These are phyloP conservation scores for Pythium guiyangense DNA, from an alignment of 352 stramenopile genomes.

Conservation along the genomic window DNA sequence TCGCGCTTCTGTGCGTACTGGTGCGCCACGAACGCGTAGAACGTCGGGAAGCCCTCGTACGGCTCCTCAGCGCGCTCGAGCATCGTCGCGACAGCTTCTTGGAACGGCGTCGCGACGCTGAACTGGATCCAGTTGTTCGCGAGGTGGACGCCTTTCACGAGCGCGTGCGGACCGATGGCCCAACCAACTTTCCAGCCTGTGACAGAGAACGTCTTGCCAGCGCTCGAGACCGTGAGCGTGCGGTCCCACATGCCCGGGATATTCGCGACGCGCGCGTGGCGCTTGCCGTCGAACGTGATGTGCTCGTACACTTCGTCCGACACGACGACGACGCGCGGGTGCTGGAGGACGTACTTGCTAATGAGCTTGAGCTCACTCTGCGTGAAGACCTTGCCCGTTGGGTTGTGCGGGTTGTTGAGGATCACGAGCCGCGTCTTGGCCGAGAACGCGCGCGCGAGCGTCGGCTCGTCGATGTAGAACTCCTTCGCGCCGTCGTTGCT, in stretches of 20 bases:
- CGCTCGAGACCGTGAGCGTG: slow-evolving; percentile 87
- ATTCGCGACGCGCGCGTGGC: slow-evolving; percentile 65
- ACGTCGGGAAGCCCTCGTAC: slow-evolving; percentile 70
- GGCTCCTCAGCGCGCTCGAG: slow-evolving; percentile 57
- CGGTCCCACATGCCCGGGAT: slow-evolving; percentile 83
- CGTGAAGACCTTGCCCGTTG: slow-evolving; percentile 97
- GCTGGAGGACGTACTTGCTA: slow-evolving; percentile 74
- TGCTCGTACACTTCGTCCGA: slow-evolving; percentile 99
- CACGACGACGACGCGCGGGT: slow-evolving; percentile 91
- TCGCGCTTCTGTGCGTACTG: slow-evolving; percentile 77
- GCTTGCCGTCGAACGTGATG: slow-evolving; percentile 87
- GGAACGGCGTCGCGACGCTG: slow-evolving; percentile 82
- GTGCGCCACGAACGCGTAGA: slow-evolving; percentile 76
- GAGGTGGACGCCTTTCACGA: slow-evolving; percentile 72
- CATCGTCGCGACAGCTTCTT: slow-evolving; percentile 81
- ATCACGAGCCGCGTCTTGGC: slow-evolving; percentile 92
- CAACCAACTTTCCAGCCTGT: slow-evolving; percentile 94
- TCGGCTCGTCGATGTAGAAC: slow-evolving; percentile 84
- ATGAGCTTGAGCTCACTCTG: slow-evolving; percentile 91
- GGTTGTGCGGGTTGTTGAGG: slow-evolving; percentile 98
- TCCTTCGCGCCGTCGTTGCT: slow-evolving; percentile 27
- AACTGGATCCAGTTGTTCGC: slow-evolving; percentile 88
- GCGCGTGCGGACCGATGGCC: slow-evolving; percentile 78
- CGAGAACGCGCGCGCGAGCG: slow-evolving; percentile 86
- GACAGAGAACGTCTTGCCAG: slow-evolving; percentile 91